Percentiles rank a stretch among this genome's conserved stretches.
Conservation (phyloP, 1,284 basidiomycete species). For the Wolfiporia cocos region DNA sequence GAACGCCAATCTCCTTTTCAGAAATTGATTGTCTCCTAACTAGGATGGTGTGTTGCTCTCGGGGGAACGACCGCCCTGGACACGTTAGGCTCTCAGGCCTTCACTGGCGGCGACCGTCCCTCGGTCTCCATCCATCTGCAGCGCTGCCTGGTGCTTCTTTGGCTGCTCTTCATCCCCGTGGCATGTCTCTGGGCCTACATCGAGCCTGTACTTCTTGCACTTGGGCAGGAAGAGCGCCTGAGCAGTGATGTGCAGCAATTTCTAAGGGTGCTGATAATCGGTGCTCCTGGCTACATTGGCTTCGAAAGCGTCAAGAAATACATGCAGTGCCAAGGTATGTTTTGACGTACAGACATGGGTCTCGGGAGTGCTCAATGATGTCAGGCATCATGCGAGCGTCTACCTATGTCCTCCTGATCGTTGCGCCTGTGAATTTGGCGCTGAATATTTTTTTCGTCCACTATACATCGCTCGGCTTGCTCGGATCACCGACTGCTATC, state of each 20-base stretch:
- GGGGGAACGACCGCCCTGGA: constrained; percentile 75
- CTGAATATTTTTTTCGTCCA: constrained; percentile 58
- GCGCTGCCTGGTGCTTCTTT: constrained; percentile 57
- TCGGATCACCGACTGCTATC: constrained; percentile 61
- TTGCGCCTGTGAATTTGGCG: constrained; percentile 59
- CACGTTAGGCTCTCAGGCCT: constrained; percentile 71
- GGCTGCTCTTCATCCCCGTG: constrained; percentile 58
- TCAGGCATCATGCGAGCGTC: constrained; percentile 71
- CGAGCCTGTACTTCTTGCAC: constrained; percentile 51
- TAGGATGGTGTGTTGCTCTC: constrained; percentile 67
- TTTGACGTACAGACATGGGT: neutral
- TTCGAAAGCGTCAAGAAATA: constrained; percentile 78
- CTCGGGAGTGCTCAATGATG: neutral
- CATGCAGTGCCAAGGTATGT: constrained; percentile 68
- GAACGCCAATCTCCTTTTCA: neutral
- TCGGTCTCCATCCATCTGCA: constrained; percentile 66
- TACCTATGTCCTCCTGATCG: constrained; percentile 50
- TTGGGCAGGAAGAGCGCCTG: constrained; percentile 54
- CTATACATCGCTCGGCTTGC: constrained; percentile 50
- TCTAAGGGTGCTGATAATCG: constrained; percentile 55
- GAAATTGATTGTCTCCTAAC: constrained; percentile 18
- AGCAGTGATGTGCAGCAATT: constrained; percentile 58
- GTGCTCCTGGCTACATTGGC: constrained; percentile 67
- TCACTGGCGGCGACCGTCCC: constrained; percentile 50
- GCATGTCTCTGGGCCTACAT: constrained; percentile 54